A percentile compares a stretch with the other conserved stretches of the same genome.
Conservation (phyloP, 228 moss, liverwort and hornwort species). For the Sphagnum magellanicum region DNA sequence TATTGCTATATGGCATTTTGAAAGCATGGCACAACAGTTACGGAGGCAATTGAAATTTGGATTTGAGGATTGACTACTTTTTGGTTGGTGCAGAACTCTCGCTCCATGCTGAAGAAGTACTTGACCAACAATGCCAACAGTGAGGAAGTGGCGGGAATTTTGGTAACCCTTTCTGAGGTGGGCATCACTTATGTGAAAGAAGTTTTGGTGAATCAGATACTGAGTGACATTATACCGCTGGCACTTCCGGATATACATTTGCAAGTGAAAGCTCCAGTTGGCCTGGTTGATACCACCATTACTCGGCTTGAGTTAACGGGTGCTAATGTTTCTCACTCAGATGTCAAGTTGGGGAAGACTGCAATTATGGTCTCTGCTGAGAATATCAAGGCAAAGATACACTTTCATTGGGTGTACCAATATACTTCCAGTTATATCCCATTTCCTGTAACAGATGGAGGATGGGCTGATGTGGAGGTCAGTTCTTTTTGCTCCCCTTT, state of each 20-base stretch:
- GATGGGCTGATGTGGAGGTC: conserved; percentile 74
- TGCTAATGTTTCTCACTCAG: conserved; percentile 62
- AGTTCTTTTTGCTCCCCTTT: neutral
- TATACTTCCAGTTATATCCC: conserved; percentile 76
- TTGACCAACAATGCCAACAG: too few species aligned
- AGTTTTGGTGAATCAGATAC: conserved; percentile 69
- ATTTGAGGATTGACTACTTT: too few species aligned
- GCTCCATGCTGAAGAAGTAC: too few species aligned
- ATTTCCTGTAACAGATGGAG: conserved; percentile 68
- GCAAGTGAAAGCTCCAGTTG: conserved; percentile 62
- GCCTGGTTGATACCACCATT: conserved; percentile 50
- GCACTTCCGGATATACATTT: conserved; percentile 54
- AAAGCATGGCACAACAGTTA: too few species aligned
- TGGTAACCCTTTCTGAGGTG: conserved; percentile 74
- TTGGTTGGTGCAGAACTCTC: too few species aligned
- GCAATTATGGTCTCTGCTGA: conserved; percentile 67
- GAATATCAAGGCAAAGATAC: conserved; percentile 48
- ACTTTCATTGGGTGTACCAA: conserved; percentile 69
- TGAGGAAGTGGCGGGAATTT: conserved; percentile 32
- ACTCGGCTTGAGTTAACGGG: conserved; percentile 55
- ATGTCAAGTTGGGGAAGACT: conserved; percentile 47
- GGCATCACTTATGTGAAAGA: conserved; percentile 88
- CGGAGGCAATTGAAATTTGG: too few species aligned
- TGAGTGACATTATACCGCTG: conserved; percentile 77
- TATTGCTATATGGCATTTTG: too few species aligned